Conservation (phyloP, 768 basidiomycete species). For the Clathrus columnatus region DNA sequence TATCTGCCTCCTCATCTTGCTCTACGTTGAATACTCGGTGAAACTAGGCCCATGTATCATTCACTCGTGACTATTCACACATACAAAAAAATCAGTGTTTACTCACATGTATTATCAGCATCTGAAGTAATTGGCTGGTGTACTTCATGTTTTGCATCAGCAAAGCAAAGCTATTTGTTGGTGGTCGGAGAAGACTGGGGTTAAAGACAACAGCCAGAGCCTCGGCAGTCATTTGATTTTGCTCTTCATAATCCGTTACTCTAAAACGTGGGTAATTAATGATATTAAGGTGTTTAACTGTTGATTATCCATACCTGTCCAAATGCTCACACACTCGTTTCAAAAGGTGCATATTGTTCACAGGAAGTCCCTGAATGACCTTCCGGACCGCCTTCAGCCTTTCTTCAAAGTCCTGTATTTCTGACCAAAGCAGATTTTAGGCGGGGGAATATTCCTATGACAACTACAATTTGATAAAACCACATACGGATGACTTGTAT, state of each 20-base stretch:
- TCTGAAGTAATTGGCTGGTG: slow-evolving; percentile 67
- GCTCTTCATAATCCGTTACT: slow-evolving; percentile 82
- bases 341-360: slow-evolving; percentile 69
- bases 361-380: slow-evolving; percentile 62
- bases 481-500: slow-evolving; percentile 64
- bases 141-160: slow-evolving; percentile 75
- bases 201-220: slow-evolving; percentile 81
- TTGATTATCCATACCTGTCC: slow-evolving; percentile 43
- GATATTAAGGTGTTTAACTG: not conserved
- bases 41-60: slow-evolving; percentile 21
- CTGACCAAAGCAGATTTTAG: slow-evolving; percentile 29
- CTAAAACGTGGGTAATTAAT: slow-evolving; percentile 26
- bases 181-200: slow-evolving; percentile 69
- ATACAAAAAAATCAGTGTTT: not conserved
- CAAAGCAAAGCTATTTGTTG: slow-evolving; percentile 68
- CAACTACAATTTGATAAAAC: not conserved
- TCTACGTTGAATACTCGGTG: slow-evolving; percentile 64
- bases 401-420: slow-evolving; percentile 59
- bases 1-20: slow-evolving; percentile 28
- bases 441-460: not conserved
- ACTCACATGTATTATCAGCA: slow-evolving; percentile 67
- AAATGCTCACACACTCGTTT: slow-evolving; percentile 74
- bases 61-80: slow-evolving; percentile 5
- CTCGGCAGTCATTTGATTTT: slow-evolving; percentile 85
- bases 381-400: slow-evolving; percentile 55